Percentiles rank a stretch among this genome's conserved stretches.
Conservation (phyloP, 371 early-diverging fungal genomes). For the Blakeslea trispora region DNA sequence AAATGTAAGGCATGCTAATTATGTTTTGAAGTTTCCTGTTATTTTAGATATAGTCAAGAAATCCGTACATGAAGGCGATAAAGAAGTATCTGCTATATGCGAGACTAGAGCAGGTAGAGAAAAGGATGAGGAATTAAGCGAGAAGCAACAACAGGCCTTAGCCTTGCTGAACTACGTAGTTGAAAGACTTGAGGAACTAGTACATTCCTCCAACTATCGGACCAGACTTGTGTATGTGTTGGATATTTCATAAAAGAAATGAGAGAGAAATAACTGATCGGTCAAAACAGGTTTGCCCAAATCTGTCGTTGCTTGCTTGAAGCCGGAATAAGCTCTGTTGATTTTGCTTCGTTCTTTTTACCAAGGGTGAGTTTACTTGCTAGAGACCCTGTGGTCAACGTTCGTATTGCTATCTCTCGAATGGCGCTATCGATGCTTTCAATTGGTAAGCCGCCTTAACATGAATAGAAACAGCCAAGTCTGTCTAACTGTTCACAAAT, state of each 20-base stretch:
- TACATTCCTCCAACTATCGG: slow-evolving; percentile 22
- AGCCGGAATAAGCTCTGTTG: slow-evolving; percentile 40
- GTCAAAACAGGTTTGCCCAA: slow-evolving; percentile 35
- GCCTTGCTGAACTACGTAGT: slow-evolving; percentile 31
- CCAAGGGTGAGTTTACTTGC: slow-evolving; percentile 36
- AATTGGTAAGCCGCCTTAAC: too few species aligned
- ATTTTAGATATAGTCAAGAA: slow-evolving; percentile 32
- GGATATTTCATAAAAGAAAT: not conserved
- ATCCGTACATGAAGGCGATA: slow-evolving; percentile 24
- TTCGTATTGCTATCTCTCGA: slow-evolving; percentile 43
- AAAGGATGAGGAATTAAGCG: slow-evolving; percentile 21
- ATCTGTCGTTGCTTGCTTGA: slow-evolving; percentile 42
- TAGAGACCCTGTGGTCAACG: slow-evolving; percentile 43
- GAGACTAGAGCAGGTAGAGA: slow-evolving; percentile 20
- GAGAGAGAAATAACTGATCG: not conserved
- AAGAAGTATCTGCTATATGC: slow-evolving; percentile 13
- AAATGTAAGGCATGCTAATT: too few species aligned
- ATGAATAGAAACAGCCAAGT: not conserved
- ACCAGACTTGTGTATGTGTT: slow-evolving; percentile 32
- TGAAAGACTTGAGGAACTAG: slow-evolving; percentile 33
- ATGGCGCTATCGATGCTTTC: slow-evolving; percentile 27
- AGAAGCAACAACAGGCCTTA: slow-evolving; percentile 31
- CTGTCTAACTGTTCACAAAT: not conserved
- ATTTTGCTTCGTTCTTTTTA: slow-evolving; percentile 47
- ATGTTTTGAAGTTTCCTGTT: slow-evolving; percentile 28